Base-by-base conservation (phyloP, 1,284 basidiomycete species). In the Apiotrichum akiyoshidainum region DNA sequence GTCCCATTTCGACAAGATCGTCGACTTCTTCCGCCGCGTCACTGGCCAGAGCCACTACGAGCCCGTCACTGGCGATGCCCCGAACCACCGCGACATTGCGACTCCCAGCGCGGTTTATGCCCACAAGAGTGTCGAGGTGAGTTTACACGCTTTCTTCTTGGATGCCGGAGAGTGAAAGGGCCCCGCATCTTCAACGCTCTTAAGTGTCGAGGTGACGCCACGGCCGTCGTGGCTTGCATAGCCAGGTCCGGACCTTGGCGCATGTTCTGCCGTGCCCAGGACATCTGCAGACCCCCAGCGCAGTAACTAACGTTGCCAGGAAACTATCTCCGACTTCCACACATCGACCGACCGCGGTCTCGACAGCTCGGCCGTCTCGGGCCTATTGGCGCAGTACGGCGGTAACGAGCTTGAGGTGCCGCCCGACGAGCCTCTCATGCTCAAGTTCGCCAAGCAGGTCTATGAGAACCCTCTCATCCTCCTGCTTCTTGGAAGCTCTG, bases 371-470 rank as follows among this genome's bases (percentile, higher is more conserved):
- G 81, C 85, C 45, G 82, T 95, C 21, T 80, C 85, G 1, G 79
- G 82, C n/a, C 81, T 94, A 21, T 83, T 87, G 37, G 82, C 82
- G 33, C 81, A 81, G 6, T 85, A 90, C 65, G 92, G 92, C 2
- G 91, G 91, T 73, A 98, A 98, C 79, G 94, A 98, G 77, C 97
- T 98, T 71, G 85, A 89, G 2, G 90, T 96, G n/a, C 83, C 85
- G 0, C 81, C 87, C 0, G 86, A 89, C 1, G 92, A 96, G 69
- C 87, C 89, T 2, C 76, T 88, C 5, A 80, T 87, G 58, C 78
- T 91, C 73, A 97, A 96, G 79, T 97, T 98, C 72, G 84, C 87
- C 9, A 78, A 78, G 59, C 94, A 90, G 47, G 91, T 98, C 52
- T 94, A 92, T 72, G 94, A 97, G 77, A 90, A 86, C 71, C 94